Base-by-base conservation (phyloP, 305 asterid genomes). In the Plantago rigida region DNA sequence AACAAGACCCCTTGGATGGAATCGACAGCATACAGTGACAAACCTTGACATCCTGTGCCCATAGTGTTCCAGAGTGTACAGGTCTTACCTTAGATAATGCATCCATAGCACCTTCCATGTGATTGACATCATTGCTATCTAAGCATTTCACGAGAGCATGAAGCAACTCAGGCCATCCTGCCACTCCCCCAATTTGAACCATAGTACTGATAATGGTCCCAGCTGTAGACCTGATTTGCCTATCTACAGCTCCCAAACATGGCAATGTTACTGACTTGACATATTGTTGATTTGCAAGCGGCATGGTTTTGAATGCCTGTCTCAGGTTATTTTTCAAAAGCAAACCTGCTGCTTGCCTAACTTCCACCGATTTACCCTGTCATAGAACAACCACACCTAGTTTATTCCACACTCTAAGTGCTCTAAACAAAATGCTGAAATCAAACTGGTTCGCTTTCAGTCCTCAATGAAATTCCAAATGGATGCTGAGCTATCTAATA, bases 81-180 rank as follows among this genome's bases (percentile, higher is more conserved):
- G 24, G 45, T 45, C 34, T 51, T 73, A 93, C 99, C 99, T 93
- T 93, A 22, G 99, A 89, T 74, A 93, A 79, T 13, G 99, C 97
- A 81, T 93, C 99, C 97, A 93, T 87, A 58, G 99, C 95, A 75
- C 99, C 99, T 80, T 93, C 99, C 91, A 89, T 78, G 75, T 79
- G 97, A 79, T 85, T 84, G 62, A 65, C 62, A 59, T 85, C 96
- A 78, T 85, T 87, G 77, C 97, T 89, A 67, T 89, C 99, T 69
- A 93, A 80, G 76, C 89, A 89, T 78, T 87, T 87, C 31, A 84
- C 87, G 60, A 93, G 89, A 13, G 92, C 83, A 68, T 78, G 76
- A 41, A 93, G 81, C 81, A 89, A 81, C 79, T 93, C 99, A 15
- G 94, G 96, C 99, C 99, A 93, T 50, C 79, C 94, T 34, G 66